Evolutionary conservation across 192 early-diverging fungal genomes (phyloP), one percentile per base, ranked within the genome.

Genomic region (Spinellus fusiger): DNA sequence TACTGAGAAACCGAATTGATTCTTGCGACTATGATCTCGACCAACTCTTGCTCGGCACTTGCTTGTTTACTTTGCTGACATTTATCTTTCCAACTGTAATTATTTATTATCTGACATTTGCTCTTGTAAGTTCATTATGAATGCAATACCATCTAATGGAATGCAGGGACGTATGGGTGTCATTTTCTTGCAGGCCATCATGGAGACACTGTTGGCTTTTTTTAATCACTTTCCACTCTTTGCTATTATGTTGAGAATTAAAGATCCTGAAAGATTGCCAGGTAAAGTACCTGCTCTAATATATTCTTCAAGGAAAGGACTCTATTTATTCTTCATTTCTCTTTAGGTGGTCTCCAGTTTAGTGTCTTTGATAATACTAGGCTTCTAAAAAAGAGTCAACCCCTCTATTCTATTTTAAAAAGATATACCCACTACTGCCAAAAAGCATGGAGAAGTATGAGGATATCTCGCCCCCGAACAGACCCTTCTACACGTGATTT

Each of bases 181-280:
- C 22, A 86, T 96, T 22, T 79, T 85, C 56, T 76, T 89, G 2
- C 91, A 95, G 64, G 91, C 86, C 0, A 67, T 83, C 3, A 73
- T 91, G 72, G 94, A 99, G 69, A 89, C 94, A 10, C 22, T 90
- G 3, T 72, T 99, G 16, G 93, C 90, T 0, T 81, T 94, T 47
- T 73, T 99, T 23, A 99, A 99, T 66, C 96, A 99, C 66, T 97
- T 95, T 65, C 96, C 96, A 13, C 72, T 96, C 10, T 96, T 97
- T 79, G 93, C 93, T 27, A 77, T 96, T n/a, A 83, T 94, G 80
- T 62, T 95, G 31, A 78, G 94, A 25, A 48, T 95, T 28, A 91
- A 93, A 58, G 92, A 97, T 65, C 90, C 93, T 7, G 83, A 75
- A 32, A 76, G 93, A 60, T 73, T 99, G 33, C 94, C 96, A 29